Conservation (phyloP, 495 filamentous ascomycete species). For the Aspergillus biplanus region DNA sequence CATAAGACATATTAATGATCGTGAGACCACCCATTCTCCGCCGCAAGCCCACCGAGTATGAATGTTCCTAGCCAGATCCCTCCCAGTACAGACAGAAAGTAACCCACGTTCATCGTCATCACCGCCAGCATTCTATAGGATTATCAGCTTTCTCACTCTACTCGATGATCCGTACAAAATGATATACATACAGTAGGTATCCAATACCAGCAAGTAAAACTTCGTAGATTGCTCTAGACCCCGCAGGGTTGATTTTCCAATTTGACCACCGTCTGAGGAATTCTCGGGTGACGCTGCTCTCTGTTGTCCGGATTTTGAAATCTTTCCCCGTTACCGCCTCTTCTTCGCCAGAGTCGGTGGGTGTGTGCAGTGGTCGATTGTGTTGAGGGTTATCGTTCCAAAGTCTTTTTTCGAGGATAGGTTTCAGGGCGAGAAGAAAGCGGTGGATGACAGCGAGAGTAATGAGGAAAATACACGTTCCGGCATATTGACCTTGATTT, state of each 20-base stretch:
- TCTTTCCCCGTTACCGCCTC: neutral
- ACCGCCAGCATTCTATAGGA: constrained; percentile 34
- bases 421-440: constrained; percentile 29
- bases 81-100: constrained; percentile 34
- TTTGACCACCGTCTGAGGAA: constrained; percentile 29
- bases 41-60: constrained; percentile 35
- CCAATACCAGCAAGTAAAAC: constrained; percentile 29
- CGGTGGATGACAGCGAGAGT: constrained; percentile 32
- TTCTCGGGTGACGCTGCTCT: constrained; percentile 16
- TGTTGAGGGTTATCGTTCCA: constrained; percentile 27
- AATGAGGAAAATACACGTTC: constrained; percentile 38
- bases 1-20: neutral
- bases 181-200: constrained; percentile 31
- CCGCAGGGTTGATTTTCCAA: constrained; percentile 34
- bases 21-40: constrained; percentile 32
- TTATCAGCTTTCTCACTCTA: neutral
- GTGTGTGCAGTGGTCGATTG: neutral
- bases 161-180: neutral
- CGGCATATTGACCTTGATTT: constrained; percentile 33
- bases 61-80: constrained; percentile 37
- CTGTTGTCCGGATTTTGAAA: neutral
- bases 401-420: constrained; percentile 27
- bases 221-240: constrained; percentile 29
- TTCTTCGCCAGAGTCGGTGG: neutral
- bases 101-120: constrained; percentile 42